phyloP scores from a whole-genome alignment of 2,329 filamentous ascomycete species.

The Penicillium sp. region DNA sequence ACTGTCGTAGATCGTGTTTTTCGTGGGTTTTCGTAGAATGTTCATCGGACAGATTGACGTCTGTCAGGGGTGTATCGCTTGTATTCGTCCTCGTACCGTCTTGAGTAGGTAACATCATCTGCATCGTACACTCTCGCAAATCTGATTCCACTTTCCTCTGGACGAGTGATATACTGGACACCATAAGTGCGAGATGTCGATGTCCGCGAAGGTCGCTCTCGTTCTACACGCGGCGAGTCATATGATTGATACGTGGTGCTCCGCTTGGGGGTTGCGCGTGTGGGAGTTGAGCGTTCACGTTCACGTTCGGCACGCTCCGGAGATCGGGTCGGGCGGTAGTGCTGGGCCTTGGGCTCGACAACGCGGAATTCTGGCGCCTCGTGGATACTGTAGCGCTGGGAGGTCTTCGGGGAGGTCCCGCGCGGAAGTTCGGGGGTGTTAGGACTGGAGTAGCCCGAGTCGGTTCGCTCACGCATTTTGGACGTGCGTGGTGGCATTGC shows the following conservation, averaged over 20 bases:
- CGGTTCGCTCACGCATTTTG: slow-evolving; percentile 41
- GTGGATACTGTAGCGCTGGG: slow-evolving; percentile 36
- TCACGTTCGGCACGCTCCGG: slow-evolving; percentile 18
- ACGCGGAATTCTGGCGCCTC: slow-evolving; percentile 30
- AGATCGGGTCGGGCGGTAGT: slow-evolving; percentile 29
- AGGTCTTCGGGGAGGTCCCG: slow-evolving; percentile 35
- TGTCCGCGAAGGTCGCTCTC: slow-evolving; percentile 23
- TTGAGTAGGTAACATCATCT: slow-evolving; percentile 20
- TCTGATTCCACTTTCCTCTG: slow-evolving; percentile 30
- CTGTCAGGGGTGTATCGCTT: slow-evolving; percentile 18
- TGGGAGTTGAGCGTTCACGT: slow-evolving; percentile 20
- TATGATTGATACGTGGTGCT: slow-evolving; percentile 33
- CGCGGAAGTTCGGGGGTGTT: slow-evolving; percentile 41
- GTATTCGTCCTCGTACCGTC: slow-evolving; percentile 17
- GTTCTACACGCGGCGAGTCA: slow-evolving; percentile 27
- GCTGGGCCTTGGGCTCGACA: slow-evolving; percentile 29
- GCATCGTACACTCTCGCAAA: slow-evolving; percentile 30
- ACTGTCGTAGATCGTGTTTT: slow-evolving; percentile 20
- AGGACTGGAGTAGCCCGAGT: slow-evolving; percentile 50
- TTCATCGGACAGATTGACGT: slow-evolving; percentile 31
- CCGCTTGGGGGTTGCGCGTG: slow-evolving; percentile 27
- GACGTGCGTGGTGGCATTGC: slow-evolving; percentile 33
- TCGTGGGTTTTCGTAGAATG: not conserved
- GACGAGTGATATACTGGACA: slow-evolving; percentile 23
- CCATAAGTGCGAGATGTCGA: slow-evolving; percentile 23